Base-by-base conservation (phyloP, 2,329 filamentous ascomycete genomes). In the Sporothrix mexicana region DNA sequence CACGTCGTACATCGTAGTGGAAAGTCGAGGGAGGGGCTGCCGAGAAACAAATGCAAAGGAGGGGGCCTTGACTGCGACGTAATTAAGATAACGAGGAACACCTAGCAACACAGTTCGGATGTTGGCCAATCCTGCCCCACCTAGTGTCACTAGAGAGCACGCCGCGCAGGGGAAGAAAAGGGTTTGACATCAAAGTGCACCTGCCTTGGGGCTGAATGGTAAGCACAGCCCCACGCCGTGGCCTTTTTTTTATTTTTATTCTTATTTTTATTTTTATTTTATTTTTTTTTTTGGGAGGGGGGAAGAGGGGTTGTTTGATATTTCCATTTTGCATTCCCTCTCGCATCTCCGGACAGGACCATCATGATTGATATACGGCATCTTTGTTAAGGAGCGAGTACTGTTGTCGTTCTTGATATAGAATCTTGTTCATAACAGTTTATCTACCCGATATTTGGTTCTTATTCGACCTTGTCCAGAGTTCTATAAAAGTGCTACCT, bases 191-290 rank as follows among this genome's bases (percentile, higher is more conserved):
- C n/a, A 15, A 51, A 45, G 61, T 23, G 64, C 45, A 69, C 15
- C 10, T 25, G 66, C 68, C 55, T 45, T 71, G 70, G 70, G 70
- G 70, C 70, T 71, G 70, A 71, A 71, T 20, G 20, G 23, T 43
- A 45, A 23, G 47, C 70, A 71, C 70, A 71, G 70, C 70, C 69
- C 68, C 68, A 23, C 68, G 68, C 36, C 30, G 25, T 25, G 41
- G 53, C 45, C 13, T 13, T 59, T 49, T 36, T 67, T 45, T 45
- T 45, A 30, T 13, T 15, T 12, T 45, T 13, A 10, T n/a, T 23
- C 43, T 51, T n/a, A n/a, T n/a, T n/a, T n/a, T n/a, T n/a, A n/a
- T n/a, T n/a, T n/a, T n/a, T n/a, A n/a, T n/a, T n/a, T n/a, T n/a
- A n/a, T n/a, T n/a, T n/a, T n/a, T n/a, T n/a, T n/a, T n/a, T n/a